Evolutionary conservation across 2,329 filamentous ascomycete genomes (phyloP), one percentile per base, ranked within the genome.

Genomic region (Chrysoporthe deuterocubensis): DNA sequence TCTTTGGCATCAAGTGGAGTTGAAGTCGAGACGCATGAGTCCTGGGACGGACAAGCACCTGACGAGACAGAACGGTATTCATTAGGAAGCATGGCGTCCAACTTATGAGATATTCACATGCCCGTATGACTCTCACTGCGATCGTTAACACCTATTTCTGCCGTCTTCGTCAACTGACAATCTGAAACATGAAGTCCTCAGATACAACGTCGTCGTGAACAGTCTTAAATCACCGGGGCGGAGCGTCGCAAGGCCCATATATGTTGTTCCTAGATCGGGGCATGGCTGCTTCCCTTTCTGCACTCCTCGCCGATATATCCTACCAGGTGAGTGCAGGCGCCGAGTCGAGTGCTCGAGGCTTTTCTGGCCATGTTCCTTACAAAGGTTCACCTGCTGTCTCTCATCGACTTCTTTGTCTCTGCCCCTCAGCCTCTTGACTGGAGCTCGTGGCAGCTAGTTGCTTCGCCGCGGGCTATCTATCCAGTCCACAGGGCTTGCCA

Each of bases 1-100:
- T 91, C 58, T 89, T 91, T 72, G 89, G 89, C 6, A 84, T 90
- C 42, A 87, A 84, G 69, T 90, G 88, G 88, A 77, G 74, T 56
- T 83, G 69, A 77, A 26, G 16, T 54, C 21, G 48, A 42, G n/a
- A 46, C 34, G 18, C 18, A 4, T 48, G 26, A 14, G 11, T 8
- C 21, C 18, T 13, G 37, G 18, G 26, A 52, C 26, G 1, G n/a
- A 14, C 48, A 11, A 52, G 21, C 48, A 26, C 9, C 9, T 14
- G 26, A 14, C 48, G 5, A 9, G 21, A 13, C 48, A 9, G 21
- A 9, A 14, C 26, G 21, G 48, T 16, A 6, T 6, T 32, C n/a
- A 26, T 52, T 21, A 52, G 32, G 32, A 40, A 11, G 14, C 54
- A 57, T 57, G 34, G 54, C 34, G 26, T 32, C 11, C 26, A 34